Evolutionary conservation across 129 eudicot genomes (phyloP).

Genomic region (Daucus carota): DH1_v3.0 NC_030381.2:37471501-37472000

Average conservation of each 20-base stretch:
- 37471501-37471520: neutral
- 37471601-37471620: neutral
- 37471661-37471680: neutral
- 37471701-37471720: neutral
- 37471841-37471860: too few relatives aligned
- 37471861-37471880: too few relatives aligned
- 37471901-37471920: too few relatives aligned
- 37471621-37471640: neutral
- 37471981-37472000: neutral
- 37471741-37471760: neutral
- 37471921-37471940: too few relatives aligned
- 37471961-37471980: neutral
- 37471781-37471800: too few relatives aligned
- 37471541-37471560: neutral
- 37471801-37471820: too few relatives aligned
- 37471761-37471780: neutral
- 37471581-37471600: neutral
- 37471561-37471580: neutral
- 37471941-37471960: too few relatives aligned
- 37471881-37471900: neutral
- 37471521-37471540: neutral
- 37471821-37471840: too few relatives aligned
- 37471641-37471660: neutral
- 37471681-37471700: neutral
- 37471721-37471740: neutral